These are phyloP conservation scores for Ceratocystis colombiana DNA, from an alignment of 2,329 filamentous ascomycete genomes.

Conservation along the genomic window DNA sequence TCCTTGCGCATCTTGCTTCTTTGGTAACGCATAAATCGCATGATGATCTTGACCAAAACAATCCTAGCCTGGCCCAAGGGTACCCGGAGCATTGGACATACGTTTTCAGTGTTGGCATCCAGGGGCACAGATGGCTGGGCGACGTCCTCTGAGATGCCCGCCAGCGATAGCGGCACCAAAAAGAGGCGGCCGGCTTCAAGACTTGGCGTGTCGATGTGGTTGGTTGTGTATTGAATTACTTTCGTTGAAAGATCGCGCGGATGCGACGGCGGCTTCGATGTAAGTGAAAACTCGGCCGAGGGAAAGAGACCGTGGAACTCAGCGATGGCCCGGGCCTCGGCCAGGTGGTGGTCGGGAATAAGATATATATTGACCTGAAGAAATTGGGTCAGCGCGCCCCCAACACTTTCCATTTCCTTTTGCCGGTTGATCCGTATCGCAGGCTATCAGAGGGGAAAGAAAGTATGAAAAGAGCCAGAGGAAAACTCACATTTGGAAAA, in stretches of 20 bases:
- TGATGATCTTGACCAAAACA: conserved; percentile 17
- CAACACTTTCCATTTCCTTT: not conserved
- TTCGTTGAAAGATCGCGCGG: not conserved
- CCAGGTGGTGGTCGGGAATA: conserved; percentile 18
- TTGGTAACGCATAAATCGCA: conserved; percentile 21
- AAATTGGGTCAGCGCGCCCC: not conserved
- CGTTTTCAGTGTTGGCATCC: conserved; percentile 15
- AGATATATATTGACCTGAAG: conserved; percentile 22
- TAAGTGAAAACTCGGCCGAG: conserved; percentile 18
- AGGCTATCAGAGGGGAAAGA: not conserved
- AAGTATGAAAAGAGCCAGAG: not conserved
- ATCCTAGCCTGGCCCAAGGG: conserved; percentile 15
- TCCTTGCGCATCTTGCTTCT: conserved; percentile 23
- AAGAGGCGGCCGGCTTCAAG: conserved; percentile 24
- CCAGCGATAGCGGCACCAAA: conserved; percentile 20
- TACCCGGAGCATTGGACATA: conserved; percentile 17
- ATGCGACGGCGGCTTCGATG: not conserved
- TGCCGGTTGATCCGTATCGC: not conserved
- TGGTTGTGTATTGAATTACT: conserved; percentile 23
- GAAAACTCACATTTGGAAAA: conserved; percentile 21
- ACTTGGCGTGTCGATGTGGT: conserved; percentile 18
- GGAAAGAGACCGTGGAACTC: conserved; percentile 17
- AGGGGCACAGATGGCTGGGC: conserved; percentile 3
- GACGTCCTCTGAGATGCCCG: conserved; percentile 2
- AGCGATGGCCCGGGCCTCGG: conserved; percentile 18